phyloP scores from a whole-genome alignment of 2,329 filamentous ascomycete genomes.

The Hypoxylon sp. region DNA sequence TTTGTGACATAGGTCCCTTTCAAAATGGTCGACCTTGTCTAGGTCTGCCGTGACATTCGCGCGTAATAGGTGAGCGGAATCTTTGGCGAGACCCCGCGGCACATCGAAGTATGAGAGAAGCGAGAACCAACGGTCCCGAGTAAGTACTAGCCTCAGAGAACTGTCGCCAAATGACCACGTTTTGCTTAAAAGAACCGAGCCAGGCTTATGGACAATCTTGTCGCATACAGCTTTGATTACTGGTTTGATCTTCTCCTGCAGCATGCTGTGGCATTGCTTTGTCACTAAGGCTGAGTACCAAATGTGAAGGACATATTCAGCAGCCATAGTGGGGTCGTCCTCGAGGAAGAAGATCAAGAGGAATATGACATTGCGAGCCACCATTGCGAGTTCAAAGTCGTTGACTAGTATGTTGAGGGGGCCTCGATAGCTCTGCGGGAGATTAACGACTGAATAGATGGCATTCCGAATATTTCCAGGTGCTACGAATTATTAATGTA shows the following conservation, averaged over 20 bases:
- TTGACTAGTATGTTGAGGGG: slow-evolving; percentile 32
- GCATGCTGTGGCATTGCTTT: slow-evolving; percentile 11
- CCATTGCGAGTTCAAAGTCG: slow-evolving; percentile 25
- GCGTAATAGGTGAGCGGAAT: slow-evolving; percentile 20
- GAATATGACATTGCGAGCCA: slow-evolving; percentile 35
- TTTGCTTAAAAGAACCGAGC: slow-evolving; percentile 20
- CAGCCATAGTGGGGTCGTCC: slow-evolving; percentile 15
- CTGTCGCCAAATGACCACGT: slow-evolving; percentile 37
- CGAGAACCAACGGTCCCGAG: slow-evolving; percentile 29
- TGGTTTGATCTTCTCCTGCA: slow-evolving; percentile 20
- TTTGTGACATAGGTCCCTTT: slow-evolving; percentile 9
- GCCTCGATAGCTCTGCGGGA: slow-evolving; percentile 20
- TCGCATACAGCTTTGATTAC: slow-evolving; percentile 38
- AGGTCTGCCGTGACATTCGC: slow-evolving; percentile 12
- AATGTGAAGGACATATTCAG: slow-evolving; percentile 31
- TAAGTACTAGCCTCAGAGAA: slow-evolving; percentile 33
- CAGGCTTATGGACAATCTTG: slow-evolving; percentile 26
- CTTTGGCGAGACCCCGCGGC: slow-evolving; percentile 19
- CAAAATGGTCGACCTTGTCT: slow-evolving; percentile 23
- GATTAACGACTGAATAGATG: slow-evolving; percentile 22
- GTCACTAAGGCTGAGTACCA: slow-evolving; percentile 39
- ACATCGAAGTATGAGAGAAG: slow-evolving; percentile 32
- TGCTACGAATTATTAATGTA: slow-evolving; percentile 11
- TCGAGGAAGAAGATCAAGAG: slow-evolving; percentile 35
- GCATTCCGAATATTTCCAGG: slow-evolving; percentile 39